A percentile compares a stretch with the other conserved stretches of the same genome.
phyloP scores from a whole-genome alignment of 1,139 yeast species.

The Entelexis sorbosivorans region DNA sequence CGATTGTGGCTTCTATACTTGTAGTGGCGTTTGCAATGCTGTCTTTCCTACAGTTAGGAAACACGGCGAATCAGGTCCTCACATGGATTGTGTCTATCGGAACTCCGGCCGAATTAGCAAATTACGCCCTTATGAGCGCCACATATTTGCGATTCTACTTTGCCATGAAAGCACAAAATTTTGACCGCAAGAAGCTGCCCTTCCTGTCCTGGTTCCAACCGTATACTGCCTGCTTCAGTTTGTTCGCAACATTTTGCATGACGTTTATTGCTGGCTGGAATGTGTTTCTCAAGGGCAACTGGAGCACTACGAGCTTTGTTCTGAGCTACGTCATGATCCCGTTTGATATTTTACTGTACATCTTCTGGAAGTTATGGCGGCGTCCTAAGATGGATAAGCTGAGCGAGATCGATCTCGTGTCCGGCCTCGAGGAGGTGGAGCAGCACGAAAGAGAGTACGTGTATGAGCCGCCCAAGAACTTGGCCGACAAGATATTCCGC shows the following conservation, averaged over 20 bases:
- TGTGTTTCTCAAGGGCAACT: constrained; percentile 52
- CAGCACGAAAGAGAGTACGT: constrained; percentile 25
- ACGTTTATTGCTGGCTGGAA: constrained; percentile 55
- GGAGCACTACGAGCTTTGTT: constrained; percentile 52
- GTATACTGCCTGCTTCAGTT: constrained; percentile 37
- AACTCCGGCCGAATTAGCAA: constrained; percentile 70
- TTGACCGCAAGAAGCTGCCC: constrained; percentile 47
- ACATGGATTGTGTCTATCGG: constrained; percentile 66
- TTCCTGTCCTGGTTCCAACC: constrained; percentile 48
- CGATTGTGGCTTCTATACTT: constrained; percentile 40
- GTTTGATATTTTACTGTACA: constrained; percentile 45
- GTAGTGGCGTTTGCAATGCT: constrained; percentile 41
- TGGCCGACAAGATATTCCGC: constrained; percentile 16
- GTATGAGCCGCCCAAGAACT: constrained; percentile 19
- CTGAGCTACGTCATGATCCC: constrained; percentile 61
- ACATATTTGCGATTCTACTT: constrained; percentile 55
- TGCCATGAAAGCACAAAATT: constrained; percentile 50
- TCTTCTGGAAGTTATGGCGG: constrained; percentile 46
- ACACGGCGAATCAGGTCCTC: constrained; percentile 53
- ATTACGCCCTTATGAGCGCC: constrained; percentile 52
- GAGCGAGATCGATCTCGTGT: constrained; percentile 42
- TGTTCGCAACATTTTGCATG: constrained; percentile 46
- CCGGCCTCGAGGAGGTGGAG: constrained; percentile 49
- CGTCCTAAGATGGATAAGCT: constrained; percentile 44
- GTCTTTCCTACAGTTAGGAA: constrained; percentile 48